A percentile compares a stretch with the other conserved stretches of the same genome.
Evolutionary conservation across 768 basidiomycete species (phyloP).

Genomic region (Lentinula sp.): DNA sequence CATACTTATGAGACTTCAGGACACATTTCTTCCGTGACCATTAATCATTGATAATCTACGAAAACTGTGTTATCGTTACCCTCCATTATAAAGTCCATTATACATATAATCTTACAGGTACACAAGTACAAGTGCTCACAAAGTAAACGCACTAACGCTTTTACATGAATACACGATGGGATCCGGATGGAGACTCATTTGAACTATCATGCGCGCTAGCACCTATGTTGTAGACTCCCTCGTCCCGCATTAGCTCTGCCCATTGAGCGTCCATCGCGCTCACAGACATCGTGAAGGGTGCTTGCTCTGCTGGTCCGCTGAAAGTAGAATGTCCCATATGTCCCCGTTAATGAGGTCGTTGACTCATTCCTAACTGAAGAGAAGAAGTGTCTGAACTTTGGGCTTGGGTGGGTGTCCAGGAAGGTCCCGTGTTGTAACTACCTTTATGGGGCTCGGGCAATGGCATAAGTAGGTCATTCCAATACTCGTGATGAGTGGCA

Average conservation of each 20-base stretch:
- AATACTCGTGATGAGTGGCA: not conserved
- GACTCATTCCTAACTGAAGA: not conserved
- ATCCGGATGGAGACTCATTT: not conserved
- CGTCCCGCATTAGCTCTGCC: not conserved
- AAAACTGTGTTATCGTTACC: too few species aligned
- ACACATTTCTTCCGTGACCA: too few species aligned
- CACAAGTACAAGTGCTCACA: too few species aligned
- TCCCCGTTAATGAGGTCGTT: not conserved
- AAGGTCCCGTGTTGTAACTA: not conserved
- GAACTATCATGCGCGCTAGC: not conserved
- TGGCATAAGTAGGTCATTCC: not conserved
- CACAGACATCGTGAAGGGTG: not conserved
- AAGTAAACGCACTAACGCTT: too few species aligned
- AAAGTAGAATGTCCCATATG: not conserved
- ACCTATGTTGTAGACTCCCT: not conserved
- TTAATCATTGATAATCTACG: too few species aligned
- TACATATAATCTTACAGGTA: too few species aligned
- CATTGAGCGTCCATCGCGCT: not conserved
- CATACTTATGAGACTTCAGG: too few species aligned
- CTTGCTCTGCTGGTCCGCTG: not conserved
- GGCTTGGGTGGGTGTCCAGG: not conserved
- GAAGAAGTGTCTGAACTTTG: not conserved
- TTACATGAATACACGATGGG: not conserved
- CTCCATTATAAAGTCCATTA: too few species aligned
- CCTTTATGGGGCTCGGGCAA: not conserved